These are phyloP conservation scores for Aspergillus vadensis DNA, from an alignment of 2,329 filamentous ascomycete genomes.

Conservation along the genomic window DNA sequence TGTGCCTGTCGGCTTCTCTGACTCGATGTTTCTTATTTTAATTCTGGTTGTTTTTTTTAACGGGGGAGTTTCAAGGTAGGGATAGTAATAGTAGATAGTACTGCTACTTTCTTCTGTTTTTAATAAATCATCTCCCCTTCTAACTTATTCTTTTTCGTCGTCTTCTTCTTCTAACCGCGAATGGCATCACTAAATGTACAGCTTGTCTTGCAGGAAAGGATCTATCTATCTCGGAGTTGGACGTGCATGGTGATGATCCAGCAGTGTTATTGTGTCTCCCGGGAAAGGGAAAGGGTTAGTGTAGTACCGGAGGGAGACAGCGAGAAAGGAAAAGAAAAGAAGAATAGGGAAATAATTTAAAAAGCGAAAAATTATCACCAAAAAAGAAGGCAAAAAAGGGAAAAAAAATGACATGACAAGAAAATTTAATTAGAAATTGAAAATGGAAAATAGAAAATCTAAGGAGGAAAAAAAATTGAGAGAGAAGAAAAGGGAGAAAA, in stretches of 20 bases:
- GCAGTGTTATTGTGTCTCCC: constrained; percentile 1
- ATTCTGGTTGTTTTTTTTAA: background rate
- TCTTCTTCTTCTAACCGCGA: background rate
- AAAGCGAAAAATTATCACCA: background rate
- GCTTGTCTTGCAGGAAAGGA: constrained; percentile 18
- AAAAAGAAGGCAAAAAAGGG: background rate
- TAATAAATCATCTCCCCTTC: background rate
- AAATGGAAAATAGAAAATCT: background rate
- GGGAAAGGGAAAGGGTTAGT: constrained; percentile 8
- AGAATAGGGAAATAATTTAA: background rate
- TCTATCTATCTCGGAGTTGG: constrained; percentile 13
- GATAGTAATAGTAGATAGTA: no score
- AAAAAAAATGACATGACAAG: background rate
- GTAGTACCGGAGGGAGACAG: background rate
- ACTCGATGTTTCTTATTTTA: background rate
- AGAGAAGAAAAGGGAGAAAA: background rate
- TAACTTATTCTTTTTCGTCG: no score
- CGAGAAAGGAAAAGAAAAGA: background rate
- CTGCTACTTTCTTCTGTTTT: no score
- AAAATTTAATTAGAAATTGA: background rate
- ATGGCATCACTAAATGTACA: constrained; percentile 7
- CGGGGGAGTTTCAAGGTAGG: no score
- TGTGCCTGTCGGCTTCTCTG: background rate
- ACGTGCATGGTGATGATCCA: background rate
- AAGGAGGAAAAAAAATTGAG: background rate